These are phyloP conservation scores for Lactarius quietus DNA, from an alignment of 768 basidiomycete genomes.

Conservation along the genomic window DNA sequence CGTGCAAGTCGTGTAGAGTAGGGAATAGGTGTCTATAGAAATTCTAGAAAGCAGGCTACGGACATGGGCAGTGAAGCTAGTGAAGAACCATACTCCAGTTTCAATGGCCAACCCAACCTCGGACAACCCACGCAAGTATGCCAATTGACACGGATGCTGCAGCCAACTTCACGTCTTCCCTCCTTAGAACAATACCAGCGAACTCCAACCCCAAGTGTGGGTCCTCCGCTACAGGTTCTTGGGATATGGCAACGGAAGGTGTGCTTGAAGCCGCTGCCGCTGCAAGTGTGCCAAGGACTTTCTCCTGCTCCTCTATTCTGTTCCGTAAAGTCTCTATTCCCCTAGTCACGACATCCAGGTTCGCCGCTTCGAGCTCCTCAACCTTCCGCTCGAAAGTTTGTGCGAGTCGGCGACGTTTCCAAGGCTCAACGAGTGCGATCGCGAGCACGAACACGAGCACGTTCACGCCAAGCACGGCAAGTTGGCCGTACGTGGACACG, in stretches of 20 bases:
- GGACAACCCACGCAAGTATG: conserved; percentile 14
- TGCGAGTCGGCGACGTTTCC: conserved; percentile 85
- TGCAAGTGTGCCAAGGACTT: conserved; percentile 2
- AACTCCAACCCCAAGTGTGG: conserved; percentile 17
- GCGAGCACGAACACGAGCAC: conserved; percentile 87
- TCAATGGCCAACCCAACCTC: conserved; percentile 16
- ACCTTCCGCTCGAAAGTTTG: conserved; percentile 89
- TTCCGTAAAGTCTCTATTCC: conserved; percentile 13
- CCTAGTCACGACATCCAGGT: conserved; percentile 7
- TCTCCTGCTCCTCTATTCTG: conserved; percentile 20
- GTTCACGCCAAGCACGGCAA: conserved; percentile 84
- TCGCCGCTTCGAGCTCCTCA: conserved; percentile 47
- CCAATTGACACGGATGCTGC: conserved; percentile 9
- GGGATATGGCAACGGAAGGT: too few relatives aligned
- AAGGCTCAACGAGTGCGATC: conserved; percentile 90
- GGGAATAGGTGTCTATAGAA: neutral
- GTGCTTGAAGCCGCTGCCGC: neutral
- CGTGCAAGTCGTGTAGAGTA: neutral
- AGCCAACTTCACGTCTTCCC: conserved; percentile 2
- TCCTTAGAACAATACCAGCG: conserved; percentile 10
- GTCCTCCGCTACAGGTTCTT: neutral
- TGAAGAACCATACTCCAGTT: neutral
- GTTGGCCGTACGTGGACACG: conserved; percentile 88
- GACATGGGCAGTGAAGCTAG: neutral
- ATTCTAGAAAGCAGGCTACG: neutral